These are phyloP conservation scores for Exophiala lecanii-corni DNA, from an alignment of 2,329 filamentous ascomycete genomes.

Conservation along the genomic window DNA sequence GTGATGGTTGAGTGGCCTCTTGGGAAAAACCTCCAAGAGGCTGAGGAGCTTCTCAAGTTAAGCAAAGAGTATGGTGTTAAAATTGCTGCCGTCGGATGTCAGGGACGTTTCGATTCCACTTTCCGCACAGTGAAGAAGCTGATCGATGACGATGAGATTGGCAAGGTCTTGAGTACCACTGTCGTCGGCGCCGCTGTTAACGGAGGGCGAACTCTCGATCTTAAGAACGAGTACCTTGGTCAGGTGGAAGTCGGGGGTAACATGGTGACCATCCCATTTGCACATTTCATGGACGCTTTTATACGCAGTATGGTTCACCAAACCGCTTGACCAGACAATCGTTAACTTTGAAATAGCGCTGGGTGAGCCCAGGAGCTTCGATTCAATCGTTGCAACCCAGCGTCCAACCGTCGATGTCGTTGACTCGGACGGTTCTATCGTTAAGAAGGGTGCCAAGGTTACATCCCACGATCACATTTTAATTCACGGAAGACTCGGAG, in stretches of 20 bases:
- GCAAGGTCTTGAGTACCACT: constrained; percentile 48
- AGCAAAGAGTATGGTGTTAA: constrained; percentile 32
- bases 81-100: constrained; percentile 48
- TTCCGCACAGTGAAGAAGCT: constrained; percentile 42
- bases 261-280: constrained; percentile 7
- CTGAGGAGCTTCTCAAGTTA: constrained; percentile 37
- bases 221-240: background rate
- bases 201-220: no score
- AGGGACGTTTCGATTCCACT: constrained; percentile 38
- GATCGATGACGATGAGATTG: constrained; percentile 43
- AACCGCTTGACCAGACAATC: no score
- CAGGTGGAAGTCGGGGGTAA: constrained; percentile 3
- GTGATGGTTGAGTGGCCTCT: constrained; percentile 57
- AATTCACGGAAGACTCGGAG: constrained; percentile 1
- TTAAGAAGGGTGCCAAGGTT: no score
- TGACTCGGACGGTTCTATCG: no score
- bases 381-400: no score
- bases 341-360: no score
- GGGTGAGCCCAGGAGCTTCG: no score
- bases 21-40: constrained; percentile 39
- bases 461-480: constrained; percentile 5
- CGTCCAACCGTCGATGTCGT: no score
- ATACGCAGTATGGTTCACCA: no score
- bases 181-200: no score
- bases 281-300: no score